Evolutionary conservation across 106 monocot species (phyloP), one percentile per base, ranked within the genome.

Genomic region (Hemerocallis citrina): DNA sequence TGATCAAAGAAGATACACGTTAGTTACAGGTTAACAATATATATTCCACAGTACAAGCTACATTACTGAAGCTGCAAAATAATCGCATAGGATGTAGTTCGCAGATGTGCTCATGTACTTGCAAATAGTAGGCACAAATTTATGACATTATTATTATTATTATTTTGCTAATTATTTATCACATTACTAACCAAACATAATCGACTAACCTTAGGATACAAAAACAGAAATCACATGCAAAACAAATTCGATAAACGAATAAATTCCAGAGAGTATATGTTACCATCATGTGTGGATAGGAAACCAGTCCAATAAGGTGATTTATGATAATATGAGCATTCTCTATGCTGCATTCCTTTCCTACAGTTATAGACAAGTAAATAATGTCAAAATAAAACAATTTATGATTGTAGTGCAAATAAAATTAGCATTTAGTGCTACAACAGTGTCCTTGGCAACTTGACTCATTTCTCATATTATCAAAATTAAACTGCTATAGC

Each of bases 251-350:
- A 37, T 14, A 61, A 21, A 61, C 42, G 40, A 38, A 47, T 46
- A 47, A 10, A 4, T 12, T 37, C 3, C 51, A 10, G 34, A 21
- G 38, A 50, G 59, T 22, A 34, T n/a, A 70, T 46, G 1, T 70
- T 77, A 91, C 91, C 98, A 75, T 92, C 77, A 68, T 77, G 67
- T 98, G 79, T n/a, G 92, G 92, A 47, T 88, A 92, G 9, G 82
- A 82, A 64, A 77, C 65, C 12, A 98, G 68, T 62, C 57, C 56
- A 72, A 88, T 36, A 24, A 98, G 77, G 60, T 67, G 57, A 50
- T 31, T 50, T 17, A 78, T 77, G 37, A 88, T 44, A 13, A 47
- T 67, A 60, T 77, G 85, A 21, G 72, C 43, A 51, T 92, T 85
- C 28, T 88, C 88, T 34, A 80, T 61, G 27, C 82, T 50, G 21